These are phyloP conservation scores for Austropuccinia psidii DNA, from an alignment of 1,284 basidiomycete species.

Conservation along the genomic window DNA sequence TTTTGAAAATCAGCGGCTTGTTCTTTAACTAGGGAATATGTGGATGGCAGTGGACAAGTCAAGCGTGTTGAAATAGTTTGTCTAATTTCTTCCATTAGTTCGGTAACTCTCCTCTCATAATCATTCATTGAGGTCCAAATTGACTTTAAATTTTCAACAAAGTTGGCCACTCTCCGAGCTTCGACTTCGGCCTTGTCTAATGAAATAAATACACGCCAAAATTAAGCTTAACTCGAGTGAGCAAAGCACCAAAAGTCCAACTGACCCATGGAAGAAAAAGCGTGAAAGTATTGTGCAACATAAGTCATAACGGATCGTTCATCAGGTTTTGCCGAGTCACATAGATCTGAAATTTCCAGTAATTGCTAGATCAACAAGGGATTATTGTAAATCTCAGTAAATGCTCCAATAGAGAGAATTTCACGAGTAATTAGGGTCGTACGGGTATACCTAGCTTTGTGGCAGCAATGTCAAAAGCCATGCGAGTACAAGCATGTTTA, in stretches of 20 bases:
- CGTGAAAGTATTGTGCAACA: slow-evolving; percentile 93
- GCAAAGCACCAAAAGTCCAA: slow-evolving; percentile 54
- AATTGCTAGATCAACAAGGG: slow-evolving; percentile 59
- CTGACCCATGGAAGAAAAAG: slow-evolving; percentile 94
- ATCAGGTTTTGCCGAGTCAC: slow-evolving; percentile 76
- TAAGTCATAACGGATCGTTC: slow-evolving; percentile 95
- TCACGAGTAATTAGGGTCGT: slow-evolving; percentile 45
- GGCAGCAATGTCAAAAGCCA: slow-evolving; percentile 78
- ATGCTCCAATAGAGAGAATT: neutral
- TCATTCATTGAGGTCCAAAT: slow-evolving; percentile 79
- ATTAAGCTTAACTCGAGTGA: slow-evolving; percentile 54
- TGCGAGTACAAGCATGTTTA: slow-evolving; percentile 67
- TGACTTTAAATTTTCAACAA: slow-evolving; percentile 87
- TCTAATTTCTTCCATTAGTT: slow-evolving; percentile 40
- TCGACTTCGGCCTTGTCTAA: slow-evolving; percentile 90
- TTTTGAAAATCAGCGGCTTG: slow-evolving; percentile 65
- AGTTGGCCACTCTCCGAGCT: slow-evolving; percentile 85
- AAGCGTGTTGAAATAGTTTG: slow-evolving; percentile 41
- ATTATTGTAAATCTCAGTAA: slow-evolving; percentile 25
- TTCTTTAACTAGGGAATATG: slow-evolving; percentile 72
- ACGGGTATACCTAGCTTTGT: slow-evolving; percentile 82
- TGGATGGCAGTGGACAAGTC: slow-evolving; percentile 58
- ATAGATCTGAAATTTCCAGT: slow-evolving; percentile 93
- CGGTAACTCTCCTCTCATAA: slow-evolving; percentile 75
- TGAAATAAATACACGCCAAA: neutral